A percentile compares a stretch with the other conserved stretches of the same genome.
Evolutionary conservation across 2,329 filamentous ascomycete genomes (phyloP).

Genomic region (Ascochyta viciae-villosae): DNA sequence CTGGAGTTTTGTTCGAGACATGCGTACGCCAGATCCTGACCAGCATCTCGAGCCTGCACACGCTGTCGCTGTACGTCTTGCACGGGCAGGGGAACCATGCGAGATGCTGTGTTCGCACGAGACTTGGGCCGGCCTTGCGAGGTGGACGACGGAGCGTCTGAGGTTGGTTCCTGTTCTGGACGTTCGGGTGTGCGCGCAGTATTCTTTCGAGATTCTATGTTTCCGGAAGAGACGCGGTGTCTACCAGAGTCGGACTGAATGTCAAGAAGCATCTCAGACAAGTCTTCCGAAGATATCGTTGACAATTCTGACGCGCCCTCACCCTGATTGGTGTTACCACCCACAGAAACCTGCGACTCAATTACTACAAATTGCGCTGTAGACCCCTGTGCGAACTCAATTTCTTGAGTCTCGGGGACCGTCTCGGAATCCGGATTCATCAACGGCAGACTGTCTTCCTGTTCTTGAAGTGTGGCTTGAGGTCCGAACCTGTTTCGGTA

Average conservation of each 20-base stretch:
- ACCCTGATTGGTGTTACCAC: neutral
- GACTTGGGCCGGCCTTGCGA: conserved; percentile 35
- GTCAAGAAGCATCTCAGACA: conserved; percentile 15
- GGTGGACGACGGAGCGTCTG: conserved; percentile 11
- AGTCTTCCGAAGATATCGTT: conserved; percentile 19
- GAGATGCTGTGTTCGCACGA: conserved; percentile 42
- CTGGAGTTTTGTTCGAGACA: neutral
- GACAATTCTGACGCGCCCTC: conserved; percentile 16
- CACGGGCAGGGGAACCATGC: conserved; percentile 31
- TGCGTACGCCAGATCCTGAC: neutral
- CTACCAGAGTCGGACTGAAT: neutral
- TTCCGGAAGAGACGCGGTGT: neutral
- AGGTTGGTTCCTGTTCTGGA: neutral
- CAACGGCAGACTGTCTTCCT: conserved; percentile 4
- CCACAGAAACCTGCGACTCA: neutral
- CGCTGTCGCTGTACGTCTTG: neutral
- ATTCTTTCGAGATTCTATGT: neutral
- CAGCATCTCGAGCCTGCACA: neutral
- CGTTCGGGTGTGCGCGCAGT: neutral
- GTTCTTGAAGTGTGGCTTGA: conserved; percentile 1
- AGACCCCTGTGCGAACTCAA: neutral
- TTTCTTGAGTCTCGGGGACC: conserved; percentile 24
- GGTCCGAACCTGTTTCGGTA: conserved; percentile 13
- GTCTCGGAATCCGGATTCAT: conserved; percentile 9
- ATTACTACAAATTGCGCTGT: neutral